A percentile compares a stretch with the other conserved stretches of the same genome.
Evolutionary conservation across 2,329 filamentous ascomycete genomes (phyloP).

Genomic region (Metarhizium robertsii): DNA sequence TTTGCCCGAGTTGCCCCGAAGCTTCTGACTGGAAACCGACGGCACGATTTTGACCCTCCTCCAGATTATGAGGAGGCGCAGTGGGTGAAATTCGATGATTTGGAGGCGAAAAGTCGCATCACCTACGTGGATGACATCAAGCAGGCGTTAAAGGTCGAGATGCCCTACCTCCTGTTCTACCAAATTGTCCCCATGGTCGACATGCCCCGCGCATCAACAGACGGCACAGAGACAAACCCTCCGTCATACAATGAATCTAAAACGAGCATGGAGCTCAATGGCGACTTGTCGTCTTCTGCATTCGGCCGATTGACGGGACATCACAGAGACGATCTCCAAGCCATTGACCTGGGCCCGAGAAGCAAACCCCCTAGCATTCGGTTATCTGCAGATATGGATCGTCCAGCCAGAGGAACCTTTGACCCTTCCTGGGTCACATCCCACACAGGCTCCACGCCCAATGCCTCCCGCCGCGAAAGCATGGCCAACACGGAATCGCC

Average conservation of each 20-base stretch:
- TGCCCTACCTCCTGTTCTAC: conserved; percentile 91
- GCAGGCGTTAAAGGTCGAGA: conserved; percentile 70
- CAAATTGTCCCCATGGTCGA: conserved; percentile 85
- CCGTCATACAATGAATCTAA: conserved; percentile 50
- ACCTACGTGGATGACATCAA: conserved; percentile 68
- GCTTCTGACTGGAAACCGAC: conserved; percentile 50
- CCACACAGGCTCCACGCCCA: conserved; percentile 21
- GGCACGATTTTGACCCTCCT: conserved; percentile 45
- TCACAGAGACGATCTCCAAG: conserved; percentile 16
- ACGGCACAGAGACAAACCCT: conserved; percentile 38
- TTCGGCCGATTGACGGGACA: neutral
- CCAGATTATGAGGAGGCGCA: conserved; percentile 61
- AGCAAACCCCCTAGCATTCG: conserved; percentile 40
- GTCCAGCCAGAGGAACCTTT: conserved; percentile 36
- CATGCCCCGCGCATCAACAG: conserved; percentile 40
- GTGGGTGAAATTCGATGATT: conserved; percentile 91
- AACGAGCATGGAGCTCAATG: conserved; percentile 27
- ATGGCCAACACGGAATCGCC: conserved; percentile 39
- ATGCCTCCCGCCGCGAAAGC: conserved; percentile 40
- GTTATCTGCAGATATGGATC: conserved; percentile 46
- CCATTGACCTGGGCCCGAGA: conserved; percentile 13
- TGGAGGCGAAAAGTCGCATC: conserved; percentile 60
- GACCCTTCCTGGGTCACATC: conserved; percentile 31
- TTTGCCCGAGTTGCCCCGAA: conserved; percentile 68
- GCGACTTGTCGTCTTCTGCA: conserved; percentile 7